Evolutionary conservation across 805 yeast genomes (phyloP).

Genomic region (Saccharomycopsis fibuligera): DNA sequence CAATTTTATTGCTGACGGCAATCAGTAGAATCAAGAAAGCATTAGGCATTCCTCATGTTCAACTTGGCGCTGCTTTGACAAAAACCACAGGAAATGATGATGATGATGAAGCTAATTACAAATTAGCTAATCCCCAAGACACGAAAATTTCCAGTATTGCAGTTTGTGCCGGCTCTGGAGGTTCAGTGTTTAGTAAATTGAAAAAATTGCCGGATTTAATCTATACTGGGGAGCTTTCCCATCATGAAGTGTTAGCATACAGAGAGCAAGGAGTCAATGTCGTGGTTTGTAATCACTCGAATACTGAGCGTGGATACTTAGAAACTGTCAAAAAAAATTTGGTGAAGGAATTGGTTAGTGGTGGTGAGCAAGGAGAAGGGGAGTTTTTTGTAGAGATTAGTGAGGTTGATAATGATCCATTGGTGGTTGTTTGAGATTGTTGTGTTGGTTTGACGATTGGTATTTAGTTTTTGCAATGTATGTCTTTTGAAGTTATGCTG

Average conservation of each 20-base stretch:
- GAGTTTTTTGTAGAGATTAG: slow-evolving; percentile 43
- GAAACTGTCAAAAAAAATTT: slow-evolving; percentile 46
- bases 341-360: slow-evolving; percentile 36
- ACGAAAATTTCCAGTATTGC: slow-evolving; percentile 66
- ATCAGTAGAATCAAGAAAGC: slow-evolving; percentile 47
- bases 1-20: slow-evolving; percentile 38
- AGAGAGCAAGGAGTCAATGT: slow-evolving; percentile 69
- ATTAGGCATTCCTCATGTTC: slow-evolving; percentile 50
- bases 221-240: slow-evolving; percentile 90
- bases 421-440: slow-evolving; percentile 30
- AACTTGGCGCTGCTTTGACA: slow-evolving; percentile 59
- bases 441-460: neutral
- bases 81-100: slow-evolving; percentile 24
- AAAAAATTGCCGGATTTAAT: slow-evolving; percentile 62
- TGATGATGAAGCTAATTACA: slow-evolving; percentile 18
- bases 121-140: slow-evolving; percentile 24
- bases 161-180: slow-evolving; percentile 94
- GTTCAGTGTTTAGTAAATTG: slow-evolving; percentile 59
- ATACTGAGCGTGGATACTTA: slow-evolving; percentile 87
- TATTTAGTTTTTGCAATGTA: neutral
- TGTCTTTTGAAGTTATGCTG: no score
- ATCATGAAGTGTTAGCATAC: slow-evolving; percentile 76
- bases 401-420: slow-evolving; percentile 60
- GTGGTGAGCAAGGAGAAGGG: no score
- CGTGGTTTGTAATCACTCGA: slow-evolving; percentile 80